A percentile compares a stretch with the other conserved stretches of the same genome.
Evolutionary conservation across 495 filamentous ascomycete species (phyloP).

Genomic region (Immersiella caudata): DNA sequence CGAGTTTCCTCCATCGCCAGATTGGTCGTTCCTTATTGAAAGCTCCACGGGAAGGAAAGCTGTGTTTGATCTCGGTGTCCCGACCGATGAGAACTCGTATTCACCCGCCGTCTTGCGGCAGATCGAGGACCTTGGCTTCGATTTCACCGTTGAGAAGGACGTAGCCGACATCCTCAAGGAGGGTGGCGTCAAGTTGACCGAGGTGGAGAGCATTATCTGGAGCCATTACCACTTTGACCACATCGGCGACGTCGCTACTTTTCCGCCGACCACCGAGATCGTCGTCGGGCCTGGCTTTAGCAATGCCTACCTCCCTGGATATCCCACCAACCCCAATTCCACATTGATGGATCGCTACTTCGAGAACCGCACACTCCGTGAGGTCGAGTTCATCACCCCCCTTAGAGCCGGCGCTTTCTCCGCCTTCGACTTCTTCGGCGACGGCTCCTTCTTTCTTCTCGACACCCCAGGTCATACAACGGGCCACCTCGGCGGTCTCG

Average conservation of each 20-base stretch:
- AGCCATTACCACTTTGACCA: slow-evolving; percentile 18
- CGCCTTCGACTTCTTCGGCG: slow-evolving; percentile 56
- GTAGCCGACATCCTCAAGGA: slow-evolving; percentile 11
- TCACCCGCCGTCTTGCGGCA: background rate
- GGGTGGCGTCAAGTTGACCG: slow-evolving; percentile 1
- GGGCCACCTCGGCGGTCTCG: slow-evolving; percentile 53
- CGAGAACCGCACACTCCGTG: slow-evolving; percentile 34
- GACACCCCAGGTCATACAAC: slow-evolving; percentile 49
- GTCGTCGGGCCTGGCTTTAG: slow-evolving; percentile 17
- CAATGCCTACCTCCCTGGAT: slow-evolving; percentile 7
- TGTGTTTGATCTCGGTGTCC: slow-evolving; percentile 16
- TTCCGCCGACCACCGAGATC: slow-evolving; percentile 13
- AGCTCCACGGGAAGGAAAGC: slow-evolving; percentile 10
- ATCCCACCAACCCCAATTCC: slow-evolving; percentile 16
- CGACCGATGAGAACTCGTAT: background rate
- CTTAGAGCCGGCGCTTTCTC: slow-evolving; percentile 39
- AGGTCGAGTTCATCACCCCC: slow-evolving; percentile 35
- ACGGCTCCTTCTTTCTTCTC: slow-evolving; percentile 55
- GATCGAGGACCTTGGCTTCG: background rate
- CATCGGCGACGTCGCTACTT: slow-evolving; percentile 12
- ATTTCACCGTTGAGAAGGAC: background rate
- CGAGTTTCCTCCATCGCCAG: background rate
- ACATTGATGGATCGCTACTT: slow-evolving; percentile 1
- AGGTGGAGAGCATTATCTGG: slow-evolving; percentile 16
- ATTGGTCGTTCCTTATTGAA: slow-evolving; percentile 17